These are phyloP conservation scores for Russula abietina DNA, from an alignment of 768 basidiomycete species.

Conservation along the genomic window DNA sequence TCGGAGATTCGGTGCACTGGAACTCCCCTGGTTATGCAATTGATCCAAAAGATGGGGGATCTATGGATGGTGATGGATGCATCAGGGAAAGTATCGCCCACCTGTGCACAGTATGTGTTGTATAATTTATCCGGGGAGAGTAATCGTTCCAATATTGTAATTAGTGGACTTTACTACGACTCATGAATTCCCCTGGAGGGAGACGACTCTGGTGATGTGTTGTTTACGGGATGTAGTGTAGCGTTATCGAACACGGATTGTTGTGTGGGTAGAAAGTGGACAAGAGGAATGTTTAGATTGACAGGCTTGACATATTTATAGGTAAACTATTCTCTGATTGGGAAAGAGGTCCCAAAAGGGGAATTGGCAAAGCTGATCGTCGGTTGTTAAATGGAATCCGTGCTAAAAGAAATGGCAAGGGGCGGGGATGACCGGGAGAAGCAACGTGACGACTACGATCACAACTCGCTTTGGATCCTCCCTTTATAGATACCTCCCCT, in stretches of 20 bases:
- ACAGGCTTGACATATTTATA: background rate
- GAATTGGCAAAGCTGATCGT: background rate
- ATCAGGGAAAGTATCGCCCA: background rate
- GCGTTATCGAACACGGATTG: too few relatives aligned
- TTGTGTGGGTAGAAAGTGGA: background rate
- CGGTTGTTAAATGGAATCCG: background rate
- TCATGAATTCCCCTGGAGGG: background rate
- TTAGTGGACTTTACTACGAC: background rate
- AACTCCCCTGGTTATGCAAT: background rate
- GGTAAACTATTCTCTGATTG: too few relatives aligned
- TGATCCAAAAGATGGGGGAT: constrained; percentile 12
- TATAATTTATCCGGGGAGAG: background rate
- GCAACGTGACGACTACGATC: background rate
- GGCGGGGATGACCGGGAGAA: background rate
- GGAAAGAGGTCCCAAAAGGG: background rate
- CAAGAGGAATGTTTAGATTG: background rate
- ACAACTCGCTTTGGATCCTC: background rate
- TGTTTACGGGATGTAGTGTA: background rate
- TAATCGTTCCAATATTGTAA: background rate
- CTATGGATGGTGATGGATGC: background rate
- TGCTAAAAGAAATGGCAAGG: too few relatives aligned
- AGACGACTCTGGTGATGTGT: background rate
- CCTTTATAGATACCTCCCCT: background rate
- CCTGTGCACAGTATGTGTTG: background rate
- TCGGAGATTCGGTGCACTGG: background rate